Evolutionary conservation across 164 flowering plant species (phyloP), one percentile per base, ranked within the genome.

Genomic region (Buxus sempervirens): DNA sequence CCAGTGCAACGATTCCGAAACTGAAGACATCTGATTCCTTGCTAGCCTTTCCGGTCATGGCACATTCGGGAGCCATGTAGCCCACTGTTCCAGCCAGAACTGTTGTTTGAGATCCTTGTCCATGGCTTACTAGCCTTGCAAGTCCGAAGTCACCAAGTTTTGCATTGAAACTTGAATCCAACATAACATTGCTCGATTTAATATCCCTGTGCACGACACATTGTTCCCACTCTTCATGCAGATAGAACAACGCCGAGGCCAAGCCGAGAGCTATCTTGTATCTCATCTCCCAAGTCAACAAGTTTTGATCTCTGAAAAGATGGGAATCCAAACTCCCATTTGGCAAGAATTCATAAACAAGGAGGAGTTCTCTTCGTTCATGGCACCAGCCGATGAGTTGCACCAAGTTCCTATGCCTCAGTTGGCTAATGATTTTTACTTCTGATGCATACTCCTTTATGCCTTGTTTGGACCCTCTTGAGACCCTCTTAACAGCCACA

Each of bases 21-120:
- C 87, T 85, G 32, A 68, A 87, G 5, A 87, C 82, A 57, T 85
- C 87, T 0, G 89, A 81, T 45, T 85, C 85, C 60, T 73, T 85
- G 56, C 83, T 83, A 6, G 87, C 83, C 76, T 69, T 82, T 20
- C 83, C 78, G 0, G 79, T 76, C 48, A 16, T 72, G 1, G 73
- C 51, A 66, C 66, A 78, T 54, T 84, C 87, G 0, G 86, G 87
- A 3, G 86, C 86, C 77, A 85, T 69, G 70, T 86, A 86, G n/a
- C 90, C 88, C 42, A 77, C 12, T n/a, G 84, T 71, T 25, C 83
- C 79, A 0, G 79, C 83, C 22, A 77, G 0, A 6, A 63, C 58
- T 0, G 81, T 80, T 0, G 83, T 75, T 23, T 67, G 67, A 4
- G 77, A 60, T 0, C 64, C 72, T 1, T 24, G 21, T 0, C 14